Conservation (phyloP, 176 grass and related monocot genomes). For the Stipa capillata region DNA sequence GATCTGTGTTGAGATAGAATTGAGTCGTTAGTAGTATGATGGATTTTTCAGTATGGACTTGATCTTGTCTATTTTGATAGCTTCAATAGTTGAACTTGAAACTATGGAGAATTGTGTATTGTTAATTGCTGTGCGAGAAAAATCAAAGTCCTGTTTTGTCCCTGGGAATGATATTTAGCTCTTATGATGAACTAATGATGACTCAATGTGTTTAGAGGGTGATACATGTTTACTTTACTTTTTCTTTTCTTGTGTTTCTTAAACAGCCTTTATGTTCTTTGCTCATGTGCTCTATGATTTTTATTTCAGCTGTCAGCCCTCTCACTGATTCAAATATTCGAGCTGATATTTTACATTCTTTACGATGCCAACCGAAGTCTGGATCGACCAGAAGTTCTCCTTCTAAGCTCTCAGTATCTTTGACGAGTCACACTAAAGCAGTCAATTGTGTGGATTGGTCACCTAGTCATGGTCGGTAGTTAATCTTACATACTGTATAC, state of each 20-base stretch:
- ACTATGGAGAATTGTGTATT: neutral
- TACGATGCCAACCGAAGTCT: slow-evolving; percentile 31
- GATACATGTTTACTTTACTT: neutral
- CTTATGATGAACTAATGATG: neutral
- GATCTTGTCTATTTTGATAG: neutral
- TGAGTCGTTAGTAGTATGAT: neutral
- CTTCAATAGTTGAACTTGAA: neutral
- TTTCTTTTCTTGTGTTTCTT: neutral
- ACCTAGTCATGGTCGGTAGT: slow-evolving; percentile 49
- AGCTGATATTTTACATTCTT: slow-evolving; percentile 45
- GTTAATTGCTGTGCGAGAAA: neutral
- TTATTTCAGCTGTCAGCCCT: slow-evolving; percentile 44
- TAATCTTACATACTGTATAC: slow-evolving; percentile 9
- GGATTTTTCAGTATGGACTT: neutral
- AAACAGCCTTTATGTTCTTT: neutral
- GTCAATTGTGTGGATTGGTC: slow-evolving; percentile 83
- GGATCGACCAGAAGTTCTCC: slow-evolving; percentile 27
- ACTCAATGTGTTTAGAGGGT: neutral
- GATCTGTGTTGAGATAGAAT: neutral
- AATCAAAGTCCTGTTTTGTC: neutral
- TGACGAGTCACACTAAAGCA: slow-evolving; percentile 53
- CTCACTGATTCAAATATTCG: slow-evolving; percentile 40
- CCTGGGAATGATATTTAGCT: neutral
- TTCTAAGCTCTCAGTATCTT: slow-evolving; percentile 39
- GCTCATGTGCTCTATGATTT: neutral